phyloP scores from a whole-genome alignment of 169 alveolate genomes.

The Plasmodium falciparum region DNA sequence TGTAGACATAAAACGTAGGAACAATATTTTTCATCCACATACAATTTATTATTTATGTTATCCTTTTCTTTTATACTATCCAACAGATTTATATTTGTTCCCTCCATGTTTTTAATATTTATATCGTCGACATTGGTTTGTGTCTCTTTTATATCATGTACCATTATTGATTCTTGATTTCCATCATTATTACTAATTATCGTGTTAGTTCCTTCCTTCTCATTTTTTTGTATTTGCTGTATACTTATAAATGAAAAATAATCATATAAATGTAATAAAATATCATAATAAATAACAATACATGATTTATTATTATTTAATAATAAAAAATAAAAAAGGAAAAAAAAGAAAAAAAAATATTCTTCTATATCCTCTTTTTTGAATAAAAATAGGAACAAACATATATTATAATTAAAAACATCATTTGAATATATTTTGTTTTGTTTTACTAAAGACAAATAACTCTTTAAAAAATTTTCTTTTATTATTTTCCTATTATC shows the following conservation, averaged over 20 bases:
- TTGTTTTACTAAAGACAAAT: conserved; percentile 63
- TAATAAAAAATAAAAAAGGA: conserved; percentile 38
- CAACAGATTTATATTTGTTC: no score
- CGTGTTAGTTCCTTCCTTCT: background rate
- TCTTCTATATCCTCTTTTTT: conserved; percentile 28
- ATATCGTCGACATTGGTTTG: no score
- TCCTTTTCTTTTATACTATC: background rate
- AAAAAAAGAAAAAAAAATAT: conserved; percentile 41
- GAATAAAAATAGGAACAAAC: conserved; percentile 56
- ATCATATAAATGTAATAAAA: conserved; percentile 18
- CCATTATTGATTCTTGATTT: background rate
- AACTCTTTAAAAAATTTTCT: conserved; percentile 27
- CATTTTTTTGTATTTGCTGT: background rate
- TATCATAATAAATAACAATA: conserved; percentile 35
- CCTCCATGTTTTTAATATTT: background rate
- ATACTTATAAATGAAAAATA: background rate
- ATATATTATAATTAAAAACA: conserved; percentile 32
- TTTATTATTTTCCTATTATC: conserved; percentile 47
- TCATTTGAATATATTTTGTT: conserved; percentile 33
- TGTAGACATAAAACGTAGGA: background rate
- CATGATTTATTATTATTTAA: conserved; percentile 16
- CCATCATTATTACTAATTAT: background rate
- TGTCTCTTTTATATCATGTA: background rate
- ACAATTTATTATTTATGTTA: background rate
- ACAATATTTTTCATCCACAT: conserved; percentile 3